These are phyloP conservation scores for Aspergillus avenaceus DNA, from an alignment of 495 filamentous ascomycete species.

Conservation along the genomic window DNA sequence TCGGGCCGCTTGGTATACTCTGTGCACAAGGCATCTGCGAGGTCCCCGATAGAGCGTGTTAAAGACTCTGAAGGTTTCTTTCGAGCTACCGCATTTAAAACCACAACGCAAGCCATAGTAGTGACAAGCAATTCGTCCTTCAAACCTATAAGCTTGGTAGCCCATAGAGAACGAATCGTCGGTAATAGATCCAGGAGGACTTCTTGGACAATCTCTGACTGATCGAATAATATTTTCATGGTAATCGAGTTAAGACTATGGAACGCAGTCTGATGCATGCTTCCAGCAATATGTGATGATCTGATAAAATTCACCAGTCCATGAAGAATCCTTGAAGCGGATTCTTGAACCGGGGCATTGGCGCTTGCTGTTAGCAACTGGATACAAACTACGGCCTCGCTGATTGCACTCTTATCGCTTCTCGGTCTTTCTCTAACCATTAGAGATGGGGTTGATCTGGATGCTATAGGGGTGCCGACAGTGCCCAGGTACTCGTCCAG, in stretches of 20 bases:
- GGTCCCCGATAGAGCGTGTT: conserved; percentile 40
- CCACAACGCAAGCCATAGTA: conserved; percentile 55
- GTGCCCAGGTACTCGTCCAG: conserved; percentile 23
- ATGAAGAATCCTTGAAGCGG: conserved; percentile 53
- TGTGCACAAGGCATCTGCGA: conserved; percentile 58
- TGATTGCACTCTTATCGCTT: conserved; percentile 31
- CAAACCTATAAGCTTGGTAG: conserved; percentile 53
- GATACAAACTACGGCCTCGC: conserved; percentile 64
- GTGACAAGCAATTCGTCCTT: conserved; percentile 71
- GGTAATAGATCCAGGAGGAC: conserved; percentile 61
- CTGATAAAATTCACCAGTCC: conserved; percentile 59
- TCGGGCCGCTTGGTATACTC: conserved; percentile 72
- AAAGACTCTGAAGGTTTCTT: conserved; percentile 27
- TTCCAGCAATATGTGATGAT: conserved; percentile 53
- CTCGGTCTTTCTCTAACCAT: conserved; percentile 22
- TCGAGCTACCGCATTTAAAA: conserved; percentile 22
- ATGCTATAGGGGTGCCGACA: conserved; percentile 28
- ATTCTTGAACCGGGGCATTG: conserved; percentile 65
- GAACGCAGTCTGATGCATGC: conserved; percentile 66
- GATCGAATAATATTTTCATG: conserved; percentile 59
- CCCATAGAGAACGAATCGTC: conserved; percentile 70
- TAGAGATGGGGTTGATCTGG: conserved; percentile 27
- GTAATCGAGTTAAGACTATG: conserved; percentile 71
- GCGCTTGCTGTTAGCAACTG: conserved; percentile 59
- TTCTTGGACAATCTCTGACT: conserved; percentile 55